Percentiles rank a stretch among this genome's conserved stretches.
Evolutionary conservation across 2,329 filamentous ascomycete species (phyloP).

Genomic region (Metarhizium album): DNA sequence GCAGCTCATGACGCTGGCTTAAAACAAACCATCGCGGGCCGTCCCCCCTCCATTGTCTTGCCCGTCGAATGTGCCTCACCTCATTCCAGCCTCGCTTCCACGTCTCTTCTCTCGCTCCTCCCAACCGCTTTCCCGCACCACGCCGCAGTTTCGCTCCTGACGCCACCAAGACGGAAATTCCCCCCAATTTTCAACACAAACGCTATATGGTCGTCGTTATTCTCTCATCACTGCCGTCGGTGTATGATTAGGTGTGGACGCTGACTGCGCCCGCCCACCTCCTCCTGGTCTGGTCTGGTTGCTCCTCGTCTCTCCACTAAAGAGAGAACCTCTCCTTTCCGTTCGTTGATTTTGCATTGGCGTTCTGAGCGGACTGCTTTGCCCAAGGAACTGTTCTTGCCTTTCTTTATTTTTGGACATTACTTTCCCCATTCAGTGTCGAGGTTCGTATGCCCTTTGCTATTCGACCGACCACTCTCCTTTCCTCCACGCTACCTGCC

Average conservation of each 20-base stretch:
- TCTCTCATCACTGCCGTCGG: not conserved
- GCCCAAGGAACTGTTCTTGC: not conserved
- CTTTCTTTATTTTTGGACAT: not conserved
- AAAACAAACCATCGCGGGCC: not conserved
- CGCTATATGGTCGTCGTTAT: not conserved
- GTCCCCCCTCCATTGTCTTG: not conserved
- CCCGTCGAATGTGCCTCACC: not conserved
- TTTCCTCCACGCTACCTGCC: not conserved
- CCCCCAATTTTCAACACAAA: not conserved
- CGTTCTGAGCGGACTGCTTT: not conserved
- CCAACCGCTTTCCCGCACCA: not conserved
- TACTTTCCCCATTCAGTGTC: not conserved
- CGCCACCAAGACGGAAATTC: not conserved
- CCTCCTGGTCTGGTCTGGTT: too few relatives aligned
- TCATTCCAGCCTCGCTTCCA: not conserved
- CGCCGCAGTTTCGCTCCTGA: not conserved
- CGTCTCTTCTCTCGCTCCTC: too few relatives aligned
- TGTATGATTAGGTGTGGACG: not conserved
- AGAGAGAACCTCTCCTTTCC: not conserved
- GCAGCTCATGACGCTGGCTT: not conserved
- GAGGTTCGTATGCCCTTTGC: not conserved
- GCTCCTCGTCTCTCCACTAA: not conserved
- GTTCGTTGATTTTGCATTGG: not conserved
- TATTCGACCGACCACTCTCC: not conserved
- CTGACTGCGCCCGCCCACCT: not conserved